Conservation (phyloP, 75 land plant species). For the Cunninghamia lanceolata region DNA sequence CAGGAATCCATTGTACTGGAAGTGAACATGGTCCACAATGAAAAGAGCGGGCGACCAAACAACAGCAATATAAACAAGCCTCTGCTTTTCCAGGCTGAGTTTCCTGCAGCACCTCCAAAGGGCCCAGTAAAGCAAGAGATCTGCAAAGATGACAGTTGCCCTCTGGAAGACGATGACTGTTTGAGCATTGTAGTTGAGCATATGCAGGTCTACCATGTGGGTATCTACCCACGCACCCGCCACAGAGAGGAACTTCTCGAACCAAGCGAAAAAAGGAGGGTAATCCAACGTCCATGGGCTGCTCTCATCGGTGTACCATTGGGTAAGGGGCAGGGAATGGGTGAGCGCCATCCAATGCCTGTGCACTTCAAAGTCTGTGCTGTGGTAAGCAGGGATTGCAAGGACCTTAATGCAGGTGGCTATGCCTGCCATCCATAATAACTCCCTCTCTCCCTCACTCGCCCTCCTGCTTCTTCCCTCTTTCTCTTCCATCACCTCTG, state of each 20-base stretch:
- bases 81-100: slow-evolving; percentile 13
- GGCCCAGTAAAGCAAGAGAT: slow-evolving; percentile 51
- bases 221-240: slow-evolving; percentile 65
- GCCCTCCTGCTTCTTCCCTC: background rate
- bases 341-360: slow-evolving; percentile 93
- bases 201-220: slow-evolving; percentile 38
- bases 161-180: slow-evolving; percentile 64
- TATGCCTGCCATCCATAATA: slow-evolving; percentile 48
- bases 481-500: background rate
- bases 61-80: slow-evolving; percentile 47
- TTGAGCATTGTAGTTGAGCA: slow-evolving; percentile 32
- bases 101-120: slow-evolving; percentile 30
- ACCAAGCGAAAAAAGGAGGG: slow-evolving; percentile 93
- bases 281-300: slow-evolving; percentile 91
- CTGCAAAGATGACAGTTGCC: slow-evolving; percentile 50
- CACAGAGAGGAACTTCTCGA: slow-evolving; percentile 64
- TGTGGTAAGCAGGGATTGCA: slow-evolving; percentile 76
- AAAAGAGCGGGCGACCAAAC: slow-evolving; percentile 77
- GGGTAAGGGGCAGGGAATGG: slow-evolving; percentile 68
- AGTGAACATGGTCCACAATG: slow-evolving; percentile 91
- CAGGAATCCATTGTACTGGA: slow-evolving; percentile 92
- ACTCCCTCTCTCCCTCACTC: slow-evolving; percentile 9
- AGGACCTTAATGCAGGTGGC: slow-evolving; percentile 70
- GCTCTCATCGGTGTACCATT: slow-evolving; percentile 81
- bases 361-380: slow-evolving; percentile 96